phyloP scores from a whole-genome alignment of 306 rosid genomes.

The Quercus ilex region DNA sequence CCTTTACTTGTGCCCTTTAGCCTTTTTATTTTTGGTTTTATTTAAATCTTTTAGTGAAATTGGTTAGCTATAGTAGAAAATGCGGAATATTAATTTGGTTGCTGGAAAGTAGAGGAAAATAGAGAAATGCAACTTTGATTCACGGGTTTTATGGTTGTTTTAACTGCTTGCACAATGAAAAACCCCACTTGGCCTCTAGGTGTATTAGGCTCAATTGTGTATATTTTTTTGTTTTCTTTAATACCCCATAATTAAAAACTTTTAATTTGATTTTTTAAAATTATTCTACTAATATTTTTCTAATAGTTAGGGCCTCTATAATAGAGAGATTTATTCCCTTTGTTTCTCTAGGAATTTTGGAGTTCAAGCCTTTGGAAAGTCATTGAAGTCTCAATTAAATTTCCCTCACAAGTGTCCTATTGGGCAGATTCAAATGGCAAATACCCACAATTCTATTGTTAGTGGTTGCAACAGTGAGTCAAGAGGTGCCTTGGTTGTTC shows the following conservation, averaged over 20 bases:
- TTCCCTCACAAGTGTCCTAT: slow-evolving; percentile 24
- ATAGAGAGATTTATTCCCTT: neutral
- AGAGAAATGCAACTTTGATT: too few relatives aligned
- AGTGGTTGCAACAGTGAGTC: slow-evolving; percentile 19
- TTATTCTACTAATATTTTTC: too few relatives aligned
- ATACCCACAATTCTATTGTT: slow-evolving; percentile 5
- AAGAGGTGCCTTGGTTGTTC: slow-evolving; percentile 73
- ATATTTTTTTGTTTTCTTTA: neutral
- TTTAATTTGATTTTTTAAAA: neutral
- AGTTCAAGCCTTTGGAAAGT: neutral
- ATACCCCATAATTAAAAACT: too few relatives aligned
- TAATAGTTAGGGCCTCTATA: too few relatives aligned
- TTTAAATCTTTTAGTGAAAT: too few relatives aligned
- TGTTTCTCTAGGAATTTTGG: slow-evolving; percentile 29
- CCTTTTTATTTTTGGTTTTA: too few relatives aligned
- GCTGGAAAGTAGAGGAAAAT: too few relatives aligned
- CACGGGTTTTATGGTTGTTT: too few relatives aligned
- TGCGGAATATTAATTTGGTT: too few relatives aligned
- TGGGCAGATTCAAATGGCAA: slow-evolving; percentile 37
- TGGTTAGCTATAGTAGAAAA: too few relatives aligned
- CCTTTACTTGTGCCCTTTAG: neutral
- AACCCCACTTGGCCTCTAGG: too few relatives aligned
- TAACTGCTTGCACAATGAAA: too few relatives aligned
- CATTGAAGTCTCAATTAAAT: slow-evolving; percentile 23
- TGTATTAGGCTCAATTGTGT: neutral